A percentile compares a stretch with the other conserved stretches of the same genome.
Conservation (phyloP, 2,329 filamentous ascomycete species). For the Raffaelea albimanens region DNA sequence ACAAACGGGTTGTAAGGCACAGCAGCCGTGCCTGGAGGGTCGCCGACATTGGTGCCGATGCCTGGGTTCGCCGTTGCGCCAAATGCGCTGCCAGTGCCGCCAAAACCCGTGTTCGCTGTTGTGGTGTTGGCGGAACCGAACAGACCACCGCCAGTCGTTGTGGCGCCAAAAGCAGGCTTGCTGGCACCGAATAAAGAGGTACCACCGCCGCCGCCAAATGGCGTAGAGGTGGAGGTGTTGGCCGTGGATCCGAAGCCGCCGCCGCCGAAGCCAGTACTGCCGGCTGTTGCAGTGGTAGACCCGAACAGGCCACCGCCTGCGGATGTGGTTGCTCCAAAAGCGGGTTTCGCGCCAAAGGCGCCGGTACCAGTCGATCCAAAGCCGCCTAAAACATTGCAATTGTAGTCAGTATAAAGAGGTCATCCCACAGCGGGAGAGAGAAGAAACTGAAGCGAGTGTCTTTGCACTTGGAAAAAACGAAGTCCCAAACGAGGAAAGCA, state of each 20-base stretch:
- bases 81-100: constrained; percentile 16
- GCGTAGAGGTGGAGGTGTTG: constrained; percentile 23
- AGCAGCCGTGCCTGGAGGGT: constrained; percentile 59
- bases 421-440: background rate
- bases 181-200: constrained; percentile 39
- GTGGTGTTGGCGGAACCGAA: constrained; percentile 33
- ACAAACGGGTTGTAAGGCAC: constrained; percentile 58
- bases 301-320: constrained; percentile 36
- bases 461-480: no score
- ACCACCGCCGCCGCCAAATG: constrained; percentile 32
- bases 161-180: constrained; percentile 33
- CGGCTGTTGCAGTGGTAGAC: constrained; percentile 26
- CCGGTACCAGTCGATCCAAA: constrained; percentile 18
- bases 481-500: background rate
- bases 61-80: constrained; percentile 34
- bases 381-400: constrained; percentile 14
- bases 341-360: constrained; percentile 32
- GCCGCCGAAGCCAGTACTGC: constrained; percentile 26
- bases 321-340: constrained; percentile 39
- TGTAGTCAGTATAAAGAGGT: background rate
- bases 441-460: background rate
- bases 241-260: constrained; percentile 31
- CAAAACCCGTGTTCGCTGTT: constrained; percentile 30
- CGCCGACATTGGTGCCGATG: constrained; percentile 40
- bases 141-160: constrained; percentile 25